Evolutionary conservation across 2,329 filamentous ascomycete genomes (phyloP).

Genomic region (Cytospora schulzeri): DNA sequence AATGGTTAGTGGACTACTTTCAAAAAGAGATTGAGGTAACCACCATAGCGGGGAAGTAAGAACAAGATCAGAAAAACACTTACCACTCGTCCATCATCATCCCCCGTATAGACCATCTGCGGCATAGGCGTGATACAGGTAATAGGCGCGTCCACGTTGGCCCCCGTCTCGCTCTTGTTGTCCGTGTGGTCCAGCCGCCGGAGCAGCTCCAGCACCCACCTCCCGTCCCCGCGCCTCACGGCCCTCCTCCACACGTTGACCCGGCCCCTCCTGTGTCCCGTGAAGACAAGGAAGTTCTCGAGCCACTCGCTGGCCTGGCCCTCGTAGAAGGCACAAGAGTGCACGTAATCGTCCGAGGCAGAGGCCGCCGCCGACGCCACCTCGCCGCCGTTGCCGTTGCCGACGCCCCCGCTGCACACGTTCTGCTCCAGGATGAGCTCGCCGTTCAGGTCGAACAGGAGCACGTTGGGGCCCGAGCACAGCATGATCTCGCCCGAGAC

Average conservation of each 20-base stretch:
- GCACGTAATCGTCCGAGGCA: slow-evolving; percentile 70
- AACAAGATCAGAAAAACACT: slow-evolving; percentile 37
- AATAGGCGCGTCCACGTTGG: slow-evolving; percentile 68
- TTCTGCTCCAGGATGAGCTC: slow-evolving; percentile 79
- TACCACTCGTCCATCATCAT: slow-evolving; percentile 89
- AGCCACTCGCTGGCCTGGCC: slow-evolving; percentile 90
- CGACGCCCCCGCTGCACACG: slow-evolving; percentile 63
- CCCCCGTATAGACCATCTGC: slow-evolving; percentile 85
- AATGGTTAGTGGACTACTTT: slow-evolving; percentile 3
- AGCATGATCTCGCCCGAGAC: slow-evolving; percentile 87
- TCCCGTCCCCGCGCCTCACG: slow-evolving; percentile 56
- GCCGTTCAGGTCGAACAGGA: slow-evolving; percentile 87
- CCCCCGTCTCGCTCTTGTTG: slow-evolving; percentile 60
- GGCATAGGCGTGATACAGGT: slow-evolving; percentile 85
- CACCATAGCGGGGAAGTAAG: background rate
- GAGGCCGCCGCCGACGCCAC: background rate
- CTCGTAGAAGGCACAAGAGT: slow-evolving; percentile 90
- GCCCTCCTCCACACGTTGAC: slow-evolving; percentile 74
- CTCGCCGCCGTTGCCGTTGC: background rate
- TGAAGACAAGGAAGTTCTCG: slow-evolving; percentile 83
- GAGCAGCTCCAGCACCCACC: slow-evolving; percentile 77
- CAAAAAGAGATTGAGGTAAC: background rate
- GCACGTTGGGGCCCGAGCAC: slow-evolving; percentile 73
- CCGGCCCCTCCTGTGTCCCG: slow-evolving; percentile 79
- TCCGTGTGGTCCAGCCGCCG: slow-evolving; percentile 83